Evolutionary conservation across 1,284 basidiomycete genomes (phyloP), one percentile per base, ranked within the genome.

Genomic region (Farysia itapuensis): DNA sequence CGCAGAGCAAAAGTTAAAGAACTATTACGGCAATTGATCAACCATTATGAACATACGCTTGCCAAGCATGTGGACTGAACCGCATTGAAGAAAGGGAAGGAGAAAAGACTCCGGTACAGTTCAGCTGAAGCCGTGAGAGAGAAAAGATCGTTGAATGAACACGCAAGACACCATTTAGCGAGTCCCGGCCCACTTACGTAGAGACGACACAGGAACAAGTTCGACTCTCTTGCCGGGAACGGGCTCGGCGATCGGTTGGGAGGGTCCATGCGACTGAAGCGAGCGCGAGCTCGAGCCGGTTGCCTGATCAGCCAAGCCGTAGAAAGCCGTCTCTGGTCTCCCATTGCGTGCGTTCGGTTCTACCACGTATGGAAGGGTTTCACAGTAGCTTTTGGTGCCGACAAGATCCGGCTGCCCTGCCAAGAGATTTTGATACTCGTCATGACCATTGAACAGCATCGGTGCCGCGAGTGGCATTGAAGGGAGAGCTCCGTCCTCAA

Each of bases 11-110:
- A 35, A 19, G 14, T 13, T 21, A 25, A n/a, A 36, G 49, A 33
- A 16, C 18, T 7, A 23, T 20, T 25, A 40, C n/a, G 18, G 16
- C 18, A 46, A 23, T 29, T 16, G 9, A 20, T 8, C 14, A 20
- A 36, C 23, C 15, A 18, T 14, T 22, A 14, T 11, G 29, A 18
- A 64, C 83, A 46, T 69, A 90, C 90, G 54, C 82, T 81, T 40
- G 89, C 83, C 59, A 88, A 88, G 67, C 89, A 90, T 23, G 81
- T 81, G 8, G 88, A 90, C 67, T 96, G 92, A 13, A 95, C 84
- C 1, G 86, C 85, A 72, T 96, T 96, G 81, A 95, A 94, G 1
- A 86, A 83, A 0, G 85, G 85, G 60, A 94, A 94, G 65, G 86
- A 86, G 82, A 93, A 95, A 1, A 91, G 79, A 0, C 81, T 79